Evolutionary conservation across 441 rosid genomes (phyloP).

Genomic region (Populus tomentosa): DNA sequence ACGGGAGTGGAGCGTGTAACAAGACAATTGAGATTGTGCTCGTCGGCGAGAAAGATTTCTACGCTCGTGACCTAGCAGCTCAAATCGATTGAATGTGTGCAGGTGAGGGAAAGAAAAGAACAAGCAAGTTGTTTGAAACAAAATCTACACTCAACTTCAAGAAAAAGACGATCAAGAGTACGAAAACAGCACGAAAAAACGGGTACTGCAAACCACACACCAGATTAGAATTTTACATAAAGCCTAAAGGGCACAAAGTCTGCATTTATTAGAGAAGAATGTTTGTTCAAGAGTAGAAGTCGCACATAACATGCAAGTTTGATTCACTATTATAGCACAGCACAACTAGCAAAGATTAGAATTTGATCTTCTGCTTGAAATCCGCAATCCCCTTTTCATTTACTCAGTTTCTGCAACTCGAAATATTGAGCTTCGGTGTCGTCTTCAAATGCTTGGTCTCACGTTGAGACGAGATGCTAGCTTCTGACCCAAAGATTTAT

Average conservation of each 20-base stretch:
- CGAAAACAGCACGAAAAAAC: no score
- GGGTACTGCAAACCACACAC: no score
- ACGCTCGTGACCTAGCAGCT: neutral
- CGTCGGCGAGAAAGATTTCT: no score
- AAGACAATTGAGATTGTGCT: neutral
- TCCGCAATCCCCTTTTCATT: neutral
- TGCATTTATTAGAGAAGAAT: constrained; percentile 7
- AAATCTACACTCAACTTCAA: neutral
- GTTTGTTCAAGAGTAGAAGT: neutral
- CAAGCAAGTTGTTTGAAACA: neutral
- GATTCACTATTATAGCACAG: neutral
- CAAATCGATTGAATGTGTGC: neutral
- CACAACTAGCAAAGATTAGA: neutral
- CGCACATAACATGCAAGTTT: neutral
- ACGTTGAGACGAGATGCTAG: constrained; percentile 65
- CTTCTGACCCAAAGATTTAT: constrained; percentile 71
- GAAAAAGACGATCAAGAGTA: neutral
- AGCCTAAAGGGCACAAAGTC: neutral
- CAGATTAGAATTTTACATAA: no score
- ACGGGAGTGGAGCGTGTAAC: neutral
- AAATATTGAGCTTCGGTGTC: neutral
- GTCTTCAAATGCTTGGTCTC: constrained; percentile 61
- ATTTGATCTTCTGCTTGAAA: neutral
- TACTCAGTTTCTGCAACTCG: no score
- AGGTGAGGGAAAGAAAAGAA: neutral